Conservation (phyloP, 768 basidiomycete genomes). For the Leucocoprinus leucothites region DNA sequence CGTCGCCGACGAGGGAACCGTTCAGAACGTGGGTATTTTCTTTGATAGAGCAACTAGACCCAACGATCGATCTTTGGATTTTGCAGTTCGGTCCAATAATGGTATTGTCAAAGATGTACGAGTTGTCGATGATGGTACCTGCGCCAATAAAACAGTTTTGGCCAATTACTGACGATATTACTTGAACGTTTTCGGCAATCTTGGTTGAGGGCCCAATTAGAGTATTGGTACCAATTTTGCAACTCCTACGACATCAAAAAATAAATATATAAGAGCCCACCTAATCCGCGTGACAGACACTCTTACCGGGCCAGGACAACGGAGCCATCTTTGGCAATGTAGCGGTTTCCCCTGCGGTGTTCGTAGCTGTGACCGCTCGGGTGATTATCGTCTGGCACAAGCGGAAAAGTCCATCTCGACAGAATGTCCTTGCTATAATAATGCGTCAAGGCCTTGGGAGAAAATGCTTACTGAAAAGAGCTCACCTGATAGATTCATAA, state of each 20-base stretch:
- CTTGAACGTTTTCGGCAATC: constrained; percentile 62
- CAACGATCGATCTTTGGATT: constrained; percentile 81
- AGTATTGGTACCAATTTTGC: constrained; percentile 75
- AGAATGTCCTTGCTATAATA: constrained; percentile 82
- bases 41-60: constrained; percentile 68
- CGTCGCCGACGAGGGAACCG: constrained; percentile 82
- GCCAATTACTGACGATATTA: constrained; percentile 78
- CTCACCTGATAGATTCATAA: constrained; percentile 84
- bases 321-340: constrained; percentile 75
- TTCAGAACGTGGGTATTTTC: constrained; percentile 62
- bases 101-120: constrained; percentile 83
- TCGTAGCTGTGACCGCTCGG: constrained; percentile 83
- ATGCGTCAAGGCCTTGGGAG: constrained; percentile 5
- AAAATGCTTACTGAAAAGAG: constrained; percentile 4
- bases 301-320: constrained; percentile 81
- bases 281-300: neutral
- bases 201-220: constrained; percentile 81
- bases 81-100: constrained; percentile 65
- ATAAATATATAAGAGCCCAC: neutral
- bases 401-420: constrained; percentile 91
- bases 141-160: constrained; percentile 70
- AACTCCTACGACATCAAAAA: constrained; percentile 43
- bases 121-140: constrained; percentile 62
- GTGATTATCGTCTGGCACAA: constrained; percentile 93
- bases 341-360: constrained; percentile 84